Percentiles rank a stretch among this genome's conserved stretches.
These are phyloP conservation scores for Cordyceps farinosa DNA, from an alignment of 2,329 filamentous ascomycete species.

Conservation along the genomic window DNA sequence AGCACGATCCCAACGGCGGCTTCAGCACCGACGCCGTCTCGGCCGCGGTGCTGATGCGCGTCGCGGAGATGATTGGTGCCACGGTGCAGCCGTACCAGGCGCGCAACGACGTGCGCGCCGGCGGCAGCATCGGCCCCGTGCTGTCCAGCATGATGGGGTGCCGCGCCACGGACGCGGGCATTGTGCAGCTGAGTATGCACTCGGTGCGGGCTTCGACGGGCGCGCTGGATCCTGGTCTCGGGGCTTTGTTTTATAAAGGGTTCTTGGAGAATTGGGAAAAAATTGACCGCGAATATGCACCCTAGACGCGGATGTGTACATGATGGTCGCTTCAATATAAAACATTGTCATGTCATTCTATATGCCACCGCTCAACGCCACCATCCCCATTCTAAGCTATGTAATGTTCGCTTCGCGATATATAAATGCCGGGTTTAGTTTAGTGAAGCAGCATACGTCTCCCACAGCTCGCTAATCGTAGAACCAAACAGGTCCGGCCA, in stretches of 20 bases:
- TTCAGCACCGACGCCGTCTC: conserved; percentile 93
- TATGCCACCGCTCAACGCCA: neutral
- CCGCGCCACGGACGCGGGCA: conserved; percentile 78
- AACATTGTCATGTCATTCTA: neutral
- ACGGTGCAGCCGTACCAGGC: conserved; percentile 90
- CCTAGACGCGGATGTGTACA: neutral
- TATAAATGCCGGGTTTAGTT: neutral
- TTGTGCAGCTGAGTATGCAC: conserved; percentile 93
- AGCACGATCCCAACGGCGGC: conserved; percentile 82
- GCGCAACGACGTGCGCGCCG: conserved; percentile 81
- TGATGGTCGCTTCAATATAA: neutral
- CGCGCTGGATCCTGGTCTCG: conserved; percentile 78
- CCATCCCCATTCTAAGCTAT: neutral
- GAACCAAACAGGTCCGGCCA: conserved; percentile 66
- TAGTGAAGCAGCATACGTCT: conserved; percentile 56
- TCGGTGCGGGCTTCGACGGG: conserved; percentile 86
- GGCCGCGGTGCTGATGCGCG: conserved; percentile 71
- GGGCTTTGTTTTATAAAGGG: conserved; percentile 84
- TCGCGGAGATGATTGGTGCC: conserved; percentile 69
- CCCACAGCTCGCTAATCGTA: conserved; percentile 67
- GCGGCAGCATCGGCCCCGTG: conserved; percentile 91
- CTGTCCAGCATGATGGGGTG: conserved; percentile 77
- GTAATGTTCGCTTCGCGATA: neutral
- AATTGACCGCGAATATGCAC: conserved; percentile 75
- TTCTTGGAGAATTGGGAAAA: conserved; percentile 84